phyloP scores from a whole-genome alignment of 1,284 basidiomycete species.

The Melampsora larici-populina region DNA sequence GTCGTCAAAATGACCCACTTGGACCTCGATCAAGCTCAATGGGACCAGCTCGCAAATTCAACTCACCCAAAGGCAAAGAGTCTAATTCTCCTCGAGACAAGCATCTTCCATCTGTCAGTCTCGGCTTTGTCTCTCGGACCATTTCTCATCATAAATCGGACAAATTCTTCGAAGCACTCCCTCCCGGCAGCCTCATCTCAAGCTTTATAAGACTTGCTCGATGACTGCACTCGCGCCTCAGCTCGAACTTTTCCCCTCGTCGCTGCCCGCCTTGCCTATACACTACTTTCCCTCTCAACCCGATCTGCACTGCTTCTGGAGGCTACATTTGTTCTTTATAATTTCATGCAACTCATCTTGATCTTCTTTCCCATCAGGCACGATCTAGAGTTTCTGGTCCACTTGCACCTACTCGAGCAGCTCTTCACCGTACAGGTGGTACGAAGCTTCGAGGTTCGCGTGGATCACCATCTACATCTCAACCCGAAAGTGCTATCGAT shows the following conservation, averaged over 20 bases:
- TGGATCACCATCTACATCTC: background rate
- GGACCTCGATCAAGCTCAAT: background rate
- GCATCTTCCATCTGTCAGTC: background rate
- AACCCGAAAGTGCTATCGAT: conserved; percentile 34
- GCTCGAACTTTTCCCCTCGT: background rate
- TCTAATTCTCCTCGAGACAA: background rate
- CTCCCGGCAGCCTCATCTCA: background rate
- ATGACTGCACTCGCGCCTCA: background rate
- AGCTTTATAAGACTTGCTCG: background rate
- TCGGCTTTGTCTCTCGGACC: background rate
- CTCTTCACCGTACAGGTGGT: background rate
- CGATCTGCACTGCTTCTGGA: background rate
- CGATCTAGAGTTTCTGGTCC: background rate
- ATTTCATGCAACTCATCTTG: background rate
- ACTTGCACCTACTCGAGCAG: background rate
- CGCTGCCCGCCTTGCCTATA: background rate
- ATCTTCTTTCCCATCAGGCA: background rate
- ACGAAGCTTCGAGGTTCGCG: background rate
- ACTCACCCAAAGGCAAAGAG: background rate
- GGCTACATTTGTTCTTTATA: background rate
- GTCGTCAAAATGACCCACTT: background rate
- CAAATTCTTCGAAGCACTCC: too few species aligned
- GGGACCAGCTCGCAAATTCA: background rate
- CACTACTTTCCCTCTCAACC: background rate
- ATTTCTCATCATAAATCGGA: background rate